These are phyloP conservation scores for Aspergillus viridinutans DNA, from an alignment of 2,329 filamentous ascomycete genomes.

Conservation along the genomic window DNA sequence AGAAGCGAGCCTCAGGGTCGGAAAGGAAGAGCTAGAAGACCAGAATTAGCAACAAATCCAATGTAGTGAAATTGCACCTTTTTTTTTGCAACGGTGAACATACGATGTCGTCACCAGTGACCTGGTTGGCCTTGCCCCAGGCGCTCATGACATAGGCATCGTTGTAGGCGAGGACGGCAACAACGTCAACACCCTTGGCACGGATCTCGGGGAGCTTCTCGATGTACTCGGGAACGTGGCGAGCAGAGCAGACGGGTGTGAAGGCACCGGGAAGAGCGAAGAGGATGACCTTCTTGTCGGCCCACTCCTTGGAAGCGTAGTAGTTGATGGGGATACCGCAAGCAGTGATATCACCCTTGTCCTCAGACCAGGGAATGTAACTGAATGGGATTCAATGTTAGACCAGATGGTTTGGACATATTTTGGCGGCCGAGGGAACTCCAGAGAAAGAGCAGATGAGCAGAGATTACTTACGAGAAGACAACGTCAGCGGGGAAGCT, in stretches of 20 bases:
- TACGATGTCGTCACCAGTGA: constrained; percentile 67
- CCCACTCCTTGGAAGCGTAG: constrained; percentile 73
- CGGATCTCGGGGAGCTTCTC: constrained; percentile 66
- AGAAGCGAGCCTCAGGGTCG: constrained; percentile 69
- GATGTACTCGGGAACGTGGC: constrained; percentile 78
- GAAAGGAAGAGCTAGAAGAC: constrained; percentile 64
- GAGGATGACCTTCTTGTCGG: constrained; percentile 66
- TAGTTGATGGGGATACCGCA: constrained; percentile 77
- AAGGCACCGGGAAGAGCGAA: constrained; percentile 72
- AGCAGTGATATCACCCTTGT: constrained; percentile 63
- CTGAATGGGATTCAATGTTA: constrained; percentile 34
- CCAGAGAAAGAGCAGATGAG: not conserved
- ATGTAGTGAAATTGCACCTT: constrained; percentile 5
- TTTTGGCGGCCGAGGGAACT: not conserved
- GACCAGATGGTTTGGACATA: not conserved
- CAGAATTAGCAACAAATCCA: not conserved
- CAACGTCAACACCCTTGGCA: constrained; percentile 75
- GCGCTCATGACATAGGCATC: constrained; percentile 84
- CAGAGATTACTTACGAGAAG: constrained; percentile 59
- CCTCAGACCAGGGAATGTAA: constrained; percentile 72
- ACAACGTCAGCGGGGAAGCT: constrained; percentile 73
- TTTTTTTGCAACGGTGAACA: constrained; percentile 19
- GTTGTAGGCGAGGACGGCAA: constrained; percentile 79
- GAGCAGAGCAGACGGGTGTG: constrained; percentile 78
- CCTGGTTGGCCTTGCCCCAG: constrained; percentile 82